Conservation (phyloP, 2,329 filamentous ascomycete genomes). For the Hawksworthiomyces lignivorus region DNA sequence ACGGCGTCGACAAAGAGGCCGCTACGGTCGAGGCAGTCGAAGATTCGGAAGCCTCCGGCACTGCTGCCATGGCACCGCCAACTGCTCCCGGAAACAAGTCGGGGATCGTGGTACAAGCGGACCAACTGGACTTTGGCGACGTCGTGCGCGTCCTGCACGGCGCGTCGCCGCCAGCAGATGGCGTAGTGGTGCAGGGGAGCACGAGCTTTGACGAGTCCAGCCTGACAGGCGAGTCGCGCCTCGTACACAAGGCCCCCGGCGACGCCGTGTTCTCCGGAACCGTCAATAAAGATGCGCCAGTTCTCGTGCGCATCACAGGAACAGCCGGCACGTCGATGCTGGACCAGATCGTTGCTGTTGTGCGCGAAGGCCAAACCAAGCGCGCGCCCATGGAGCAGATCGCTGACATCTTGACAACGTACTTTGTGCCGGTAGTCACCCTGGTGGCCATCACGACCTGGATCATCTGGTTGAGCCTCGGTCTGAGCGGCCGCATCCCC, state of each 20-base stretch:
- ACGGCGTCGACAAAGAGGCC: constrained; percentile 26
- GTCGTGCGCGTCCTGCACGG: constrained; percentile 69
- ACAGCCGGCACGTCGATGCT: constrained; percentile 65
- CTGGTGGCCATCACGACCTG: constrained; percentile 63
- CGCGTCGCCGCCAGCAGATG: constrained; percentile 78
- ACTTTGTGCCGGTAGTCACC: constrained; percentile 69
- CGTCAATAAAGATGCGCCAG: constrained; percentile 58
- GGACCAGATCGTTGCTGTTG: constrained; percentile 69
- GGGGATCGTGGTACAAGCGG: constrained; percentile 40
- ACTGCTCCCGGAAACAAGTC: not conserved
- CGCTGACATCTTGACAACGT: constrained; percentile 64
- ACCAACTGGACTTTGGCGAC: constrained; percentile 69
- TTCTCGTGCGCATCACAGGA: constrained; percentile 57
- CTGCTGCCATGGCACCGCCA: too few relatives aligned
- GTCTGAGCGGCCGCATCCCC: constrained; percentile 50
- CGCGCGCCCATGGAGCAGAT: constrained; percentile 69
- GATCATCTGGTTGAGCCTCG: constrained; percentile 62
- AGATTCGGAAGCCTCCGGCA: not conserved
- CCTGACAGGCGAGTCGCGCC: constrained; percentile 70
- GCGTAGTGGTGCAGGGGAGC: constrained; percentile 53
- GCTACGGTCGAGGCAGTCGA: constrained; percentile 17
- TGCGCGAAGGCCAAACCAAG: constrained; percentile 69
- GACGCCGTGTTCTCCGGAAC: constrained; percentile 67
- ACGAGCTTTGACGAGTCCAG: constrained; percentile 83
- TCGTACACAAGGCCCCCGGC: constrained; percentile 54